Conservation (phyloP, 352 stramenopile genomes). For the Pythium myriotylum region DNA sequence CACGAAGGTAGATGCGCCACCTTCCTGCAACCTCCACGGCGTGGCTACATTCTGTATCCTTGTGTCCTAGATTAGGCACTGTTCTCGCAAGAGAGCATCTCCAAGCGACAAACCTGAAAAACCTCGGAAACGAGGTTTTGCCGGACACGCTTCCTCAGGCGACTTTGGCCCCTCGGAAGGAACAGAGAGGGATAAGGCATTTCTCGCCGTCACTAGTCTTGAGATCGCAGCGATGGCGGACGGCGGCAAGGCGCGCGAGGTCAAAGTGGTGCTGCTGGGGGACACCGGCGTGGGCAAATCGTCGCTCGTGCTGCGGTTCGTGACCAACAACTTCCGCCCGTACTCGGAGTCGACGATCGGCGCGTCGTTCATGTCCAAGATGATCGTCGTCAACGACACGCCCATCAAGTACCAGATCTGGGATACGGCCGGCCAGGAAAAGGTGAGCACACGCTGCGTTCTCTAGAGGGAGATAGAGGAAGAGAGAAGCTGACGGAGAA, state of each 20-base stretch:
- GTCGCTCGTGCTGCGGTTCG: constrained; percentile 95
- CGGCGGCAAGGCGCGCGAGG: constrained; percentile 78
- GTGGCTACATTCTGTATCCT: background rate
- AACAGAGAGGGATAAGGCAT: too few species aligned
- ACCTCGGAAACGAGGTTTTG: constrained; percentile 13
- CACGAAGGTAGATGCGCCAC: constrained; percentile 1
- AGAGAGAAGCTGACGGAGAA: too few species aligned
- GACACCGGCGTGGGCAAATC: constrained; percentile 97
- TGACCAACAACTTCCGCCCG: constrained; percentile 96
- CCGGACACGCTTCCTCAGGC: background rate
- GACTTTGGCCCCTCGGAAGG: too few species aligned
- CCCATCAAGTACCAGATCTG: constrained; percentile 98
- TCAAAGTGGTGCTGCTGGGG: constrained; percentile 92
- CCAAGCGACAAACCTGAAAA: too few species aligned
- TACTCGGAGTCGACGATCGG: constrained; percentile 97
- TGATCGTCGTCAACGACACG: constrained; percentile 91
- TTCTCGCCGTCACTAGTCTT: too few species aligned
- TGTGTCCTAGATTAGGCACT: background rate
- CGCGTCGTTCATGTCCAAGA: constrained; percentile 97
- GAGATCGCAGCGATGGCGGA: too few species aligned
- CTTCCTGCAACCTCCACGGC: too few species aligned
- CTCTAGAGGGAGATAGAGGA: background rate
- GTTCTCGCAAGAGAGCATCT: background rate
- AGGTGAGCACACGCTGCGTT: constrained; percentile 43
- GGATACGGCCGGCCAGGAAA: constrained; percentile 98